A percentile compares a stretch with the other conserved stretches of the same genome.
These are phyloP conservation scores for Hydrangea macrophylla DNA, from an alignment of 148 eudicot genomes.

Conservation along the genomic window DNA sequence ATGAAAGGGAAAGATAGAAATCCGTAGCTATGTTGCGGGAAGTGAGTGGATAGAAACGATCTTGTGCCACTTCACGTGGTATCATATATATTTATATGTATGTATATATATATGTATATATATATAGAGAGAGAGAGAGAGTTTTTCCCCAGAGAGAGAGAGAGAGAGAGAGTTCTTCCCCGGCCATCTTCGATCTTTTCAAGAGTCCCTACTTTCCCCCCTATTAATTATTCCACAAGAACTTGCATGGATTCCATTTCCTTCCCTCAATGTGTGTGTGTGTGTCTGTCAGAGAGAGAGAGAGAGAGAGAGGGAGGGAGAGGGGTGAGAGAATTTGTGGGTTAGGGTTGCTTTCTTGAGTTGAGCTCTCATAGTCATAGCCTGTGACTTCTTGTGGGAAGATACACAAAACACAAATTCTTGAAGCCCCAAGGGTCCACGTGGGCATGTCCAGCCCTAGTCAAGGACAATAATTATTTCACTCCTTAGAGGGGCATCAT, in stretches of 20 bases:
- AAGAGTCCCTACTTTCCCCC: too few species aligned
- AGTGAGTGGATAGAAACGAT: slow-evolving; percentile 23
- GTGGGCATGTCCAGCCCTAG: slow-evolving; percentile 15
- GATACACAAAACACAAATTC: background rate
- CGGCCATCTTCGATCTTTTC: too few species aligned
- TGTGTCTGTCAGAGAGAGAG: too few species aligned
- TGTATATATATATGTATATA: background rate
- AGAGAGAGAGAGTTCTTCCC: background rate
- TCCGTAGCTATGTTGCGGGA: slow-evolving; percentile 14
- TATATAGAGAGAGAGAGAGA: background rate
- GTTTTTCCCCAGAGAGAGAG: background rate
- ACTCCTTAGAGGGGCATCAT: background rate
- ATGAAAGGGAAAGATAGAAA: slow-evolving; percentile 13
- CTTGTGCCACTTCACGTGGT: slow-evolving; percentile 32
- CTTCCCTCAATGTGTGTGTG: background rate
- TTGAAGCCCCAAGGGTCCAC: slow-evolving; percentile 4
- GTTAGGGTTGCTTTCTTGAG: too few species aligned
- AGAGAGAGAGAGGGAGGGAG: too few species aligned
- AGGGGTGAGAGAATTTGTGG: background rate
- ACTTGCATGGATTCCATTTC: slow-evolving; percentile 8
- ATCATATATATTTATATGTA: slow-evolving; percentile 3
- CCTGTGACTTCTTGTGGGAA: background rate
- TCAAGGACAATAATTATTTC: slow-evolving; percentile 24
- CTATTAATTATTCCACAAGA: background rate
- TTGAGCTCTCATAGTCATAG: too few species aligned